Conservation (phyloP, 2,329 filamentous ascomycete genomes). For the Annulohypoxylon truncatum region DNA sequence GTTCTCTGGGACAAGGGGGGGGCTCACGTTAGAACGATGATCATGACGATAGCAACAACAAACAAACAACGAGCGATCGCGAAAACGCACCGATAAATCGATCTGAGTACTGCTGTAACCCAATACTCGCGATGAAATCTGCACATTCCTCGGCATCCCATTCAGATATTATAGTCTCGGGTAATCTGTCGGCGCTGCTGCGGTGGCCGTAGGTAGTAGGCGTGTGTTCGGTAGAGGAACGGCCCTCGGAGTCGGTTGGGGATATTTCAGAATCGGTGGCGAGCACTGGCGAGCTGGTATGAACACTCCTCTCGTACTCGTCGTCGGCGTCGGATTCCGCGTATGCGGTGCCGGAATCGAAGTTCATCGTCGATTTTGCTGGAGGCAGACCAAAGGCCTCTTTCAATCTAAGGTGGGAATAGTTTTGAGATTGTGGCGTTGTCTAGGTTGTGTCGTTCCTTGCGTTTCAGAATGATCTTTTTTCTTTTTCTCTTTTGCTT, state of each 20-base stretch:
- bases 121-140: conserved; percentile 85
- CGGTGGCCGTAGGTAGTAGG: conserved; percentile 81
- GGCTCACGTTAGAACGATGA: conserved; percentile 39
- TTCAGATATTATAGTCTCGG: conserved; percentile 80
- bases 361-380: conserved; percentile 61
- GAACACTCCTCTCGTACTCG: conserved; percentile 81
- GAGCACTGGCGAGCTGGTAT: conserved; percentile 74
- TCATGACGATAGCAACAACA: conserved; percentile 35
- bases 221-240: conserved; percentile 77
- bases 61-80: not conserved
- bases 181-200: conserved; percentile 72
- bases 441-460: conserved; percentile 27
- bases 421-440: conserved; percentile 37
- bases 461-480: conserved; percentile 25
- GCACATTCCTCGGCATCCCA: conserved; percentile 90
- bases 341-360: conserved; percentile 75
- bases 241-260: conserved; percentile 77
- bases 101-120: conserved; percentile 84
- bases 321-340: conserved; percentile 85
- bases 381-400: not conserved
- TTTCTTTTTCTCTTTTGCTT: conserved; percentile 13
- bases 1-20: conserved; percentile 72
- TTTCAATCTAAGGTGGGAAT: conserved; percentile 24
- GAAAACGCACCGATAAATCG: conserved; percentile 78
- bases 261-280: conserved; percentile 74